Percentiles rank a stretch among this genome's conserved stretches.
Evolutionary conservation across 805 yeast species (phyloP).

Genomic region (Cyberlindnera euphorbiiphila): DNA sequence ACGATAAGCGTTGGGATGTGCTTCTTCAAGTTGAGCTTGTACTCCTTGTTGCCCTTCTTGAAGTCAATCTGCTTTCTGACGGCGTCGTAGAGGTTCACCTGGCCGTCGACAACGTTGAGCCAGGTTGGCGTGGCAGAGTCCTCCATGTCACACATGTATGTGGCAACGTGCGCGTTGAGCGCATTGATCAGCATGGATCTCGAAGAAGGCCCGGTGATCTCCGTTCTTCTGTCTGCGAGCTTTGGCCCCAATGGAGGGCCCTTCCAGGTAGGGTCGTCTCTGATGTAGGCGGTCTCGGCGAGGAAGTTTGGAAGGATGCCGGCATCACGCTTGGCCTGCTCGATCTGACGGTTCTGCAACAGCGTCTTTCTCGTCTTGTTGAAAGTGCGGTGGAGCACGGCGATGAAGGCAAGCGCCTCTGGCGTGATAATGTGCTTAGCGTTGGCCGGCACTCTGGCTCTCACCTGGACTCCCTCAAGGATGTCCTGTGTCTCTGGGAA

Average conservation of each 20-base stretch:
- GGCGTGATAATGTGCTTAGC: constrained; percentile 37
- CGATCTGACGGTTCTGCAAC: constrained; percentile 55
- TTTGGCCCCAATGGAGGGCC: constrained; percentile 74
- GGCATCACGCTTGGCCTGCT: constrained; percentile 57
- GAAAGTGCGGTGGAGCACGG: constrained; percentile 70
- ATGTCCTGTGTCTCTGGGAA: constrained; percentile 29
- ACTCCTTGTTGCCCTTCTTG: constrained; percentile 37
- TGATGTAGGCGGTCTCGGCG: constrained; percentile 63
- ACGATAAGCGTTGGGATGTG: constrained; percentile 76
- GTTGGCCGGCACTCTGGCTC: constrained; percentile 36
- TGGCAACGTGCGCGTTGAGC: constrained; percentile 70
- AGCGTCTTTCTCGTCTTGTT: constrained; percentile 56
- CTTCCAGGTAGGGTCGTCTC: constrained; percentile 72
- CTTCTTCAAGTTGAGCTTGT: constrained; percentile 33
- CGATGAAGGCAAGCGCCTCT: constrained; percentile 63
- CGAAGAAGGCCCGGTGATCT: constrained; percentile 84
- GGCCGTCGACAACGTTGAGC: constrained; percentile 76
- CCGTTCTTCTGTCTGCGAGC: constrained; percentile 68
- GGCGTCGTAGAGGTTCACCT: constrained; percentile 73
- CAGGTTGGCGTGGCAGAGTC: constrained; percentile 85
- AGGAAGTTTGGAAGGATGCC: constrained; percentile 62
- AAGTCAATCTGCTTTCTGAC: constrained; percentile 63
- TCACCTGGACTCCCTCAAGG: constrained; percentile 35
- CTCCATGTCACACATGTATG: constrained; percentile 85
- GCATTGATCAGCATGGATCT: constrained; percentile 83